Percentiles rank a stretch among this genome's conserved stretches.
These are phyloP conservation scores for Medicago lupulina DNA, from an alignment of 306 rosid genomes.

Conservation along the genomic window DNA sequence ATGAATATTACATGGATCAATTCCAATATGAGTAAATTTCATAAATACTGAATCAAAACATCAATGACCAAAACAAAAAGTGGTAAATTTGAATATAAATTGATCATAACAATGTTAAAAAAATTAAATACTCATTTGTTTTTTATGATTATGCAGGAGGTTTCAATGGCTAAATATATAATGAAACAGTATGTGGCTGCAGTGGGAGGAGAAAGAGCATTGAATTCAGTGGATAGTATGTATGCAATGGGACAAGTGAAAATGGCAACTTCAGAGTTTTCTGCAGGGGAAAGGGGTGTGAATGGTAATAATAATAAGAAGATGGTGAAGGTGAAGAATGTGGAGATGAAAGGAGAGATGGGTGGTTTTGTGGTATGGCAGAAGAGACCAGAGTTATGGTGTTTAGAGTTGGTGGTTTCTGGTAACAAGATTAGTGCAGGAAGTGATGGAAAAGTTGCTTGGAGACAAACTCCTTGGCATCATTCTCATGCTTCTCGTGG, in stretches of 20 bases:
- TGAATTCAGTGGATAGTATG: constrained; percentile 78
- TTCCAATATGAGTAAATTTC: not conserved
- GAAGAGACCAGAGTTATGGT: constrained; percentile 85
- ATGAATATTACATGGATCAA: not conserved
- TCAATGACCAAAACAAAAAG: not conserved
- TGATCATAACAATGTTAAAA: not conserved
- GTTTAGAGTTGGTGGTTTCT: constrained; percentile 80
- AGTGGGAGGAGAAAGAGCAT: constrained; percentile 80
- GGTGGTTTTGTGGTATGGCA: constrained; percentile 98
- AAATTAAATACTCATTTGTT: not conserved
- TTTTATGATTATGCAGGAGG: constrained; percentile 56
- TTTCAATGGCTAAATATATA: constrained; percentile 85
- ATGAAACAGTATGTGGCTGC: constrained; percentile 91
- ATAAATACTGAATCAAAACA: not conserved
- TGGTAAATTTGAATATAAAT: not conserved
- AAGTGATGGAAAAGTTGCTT: constrained; percentile 88
- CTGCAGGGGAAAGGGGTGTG: constrained; percentile 58
- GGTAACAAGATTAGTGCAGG: constrained; percentile 94
- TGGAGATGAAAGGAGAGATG: constrained; percentile 66
- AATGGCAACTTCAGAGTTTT: constrained; percentile 77
- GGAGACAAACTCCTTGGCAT: constrained; percentile 99
- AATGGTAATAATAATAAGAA: constrained; percentile 40
- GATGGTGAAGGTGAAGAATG: constrained; percentile 57
- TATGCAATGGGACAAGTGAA: constrained; percentile 96
- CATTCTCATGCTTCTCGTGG: constrained; percentile 98